Percentiles rank a stretch among this genome's conserved stretches.
phyloP scores from a whole-genome alignment of 306 rosid genomes.

The Medicago truncatula region DNA sequence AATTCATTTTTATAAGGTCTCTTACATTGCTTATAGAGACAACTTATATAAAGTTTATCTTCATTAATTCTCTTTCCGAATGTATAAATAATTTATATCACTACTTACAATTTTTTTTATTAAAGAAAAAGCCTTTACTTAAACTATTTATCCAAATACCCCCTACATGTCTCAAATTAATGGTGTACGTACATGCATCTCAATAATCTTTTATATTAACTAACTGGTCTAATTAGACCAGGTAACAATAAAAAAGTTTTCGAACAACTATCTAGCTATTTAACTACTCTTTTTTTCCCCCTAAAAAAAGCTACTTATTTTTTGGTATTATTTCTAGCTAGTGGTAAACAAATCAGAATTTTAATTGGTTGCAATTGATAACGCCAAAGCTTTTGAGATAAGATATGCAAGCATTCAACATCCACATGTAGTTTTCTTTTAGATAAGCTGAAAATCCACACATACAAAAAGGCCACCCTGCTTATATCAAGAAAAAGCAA shows the following conservation, averaged over 20 bases:
- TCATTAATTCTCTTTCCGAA: not conserved
- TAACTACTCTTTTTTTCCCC: too few relatives aligned
- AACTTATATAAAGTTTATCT: not conserved
- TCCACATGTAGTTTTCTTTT: not conserved
- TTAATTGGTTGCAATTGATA: slow-evolving; percentile 28
- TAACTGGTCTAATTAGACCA: too few relatives aligned
- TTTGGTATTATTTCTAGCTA: not conserved
- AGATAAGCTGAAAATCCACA: not conserved
- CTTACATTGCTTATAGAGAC: not conserved
- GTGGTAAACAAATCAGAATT: slow-evolving; percentile 13
- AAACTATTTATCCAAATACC: not conserved
- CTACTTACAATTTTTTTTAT: too few relatives aligned
- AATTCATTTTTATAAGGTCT: not conserved
- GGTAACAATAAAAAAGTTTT: too few relatives aligned
- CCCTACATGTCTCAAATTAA: not conserved
- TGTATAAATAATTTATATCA: not conserved
- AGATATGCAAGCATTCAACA: slow-evolving; percentile 15
- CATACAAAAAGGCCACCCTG: not conserved
- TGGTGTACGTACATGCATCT: too few relatives aligned
- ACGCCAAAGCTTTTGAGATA: not conserved
- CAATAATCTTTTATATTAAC: too few relatives aligned
- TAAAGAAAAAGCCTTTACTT: not conserved
- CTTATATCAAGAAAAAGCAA: not conserved
- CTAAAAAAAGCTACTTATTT: too few relatives aligned
- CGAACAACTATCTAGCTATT: too few relatives aligned